Evolutionary conservation across 768 basidiomycete species (phyloP).

Genomic region (Russula dissimulans): DNA sequence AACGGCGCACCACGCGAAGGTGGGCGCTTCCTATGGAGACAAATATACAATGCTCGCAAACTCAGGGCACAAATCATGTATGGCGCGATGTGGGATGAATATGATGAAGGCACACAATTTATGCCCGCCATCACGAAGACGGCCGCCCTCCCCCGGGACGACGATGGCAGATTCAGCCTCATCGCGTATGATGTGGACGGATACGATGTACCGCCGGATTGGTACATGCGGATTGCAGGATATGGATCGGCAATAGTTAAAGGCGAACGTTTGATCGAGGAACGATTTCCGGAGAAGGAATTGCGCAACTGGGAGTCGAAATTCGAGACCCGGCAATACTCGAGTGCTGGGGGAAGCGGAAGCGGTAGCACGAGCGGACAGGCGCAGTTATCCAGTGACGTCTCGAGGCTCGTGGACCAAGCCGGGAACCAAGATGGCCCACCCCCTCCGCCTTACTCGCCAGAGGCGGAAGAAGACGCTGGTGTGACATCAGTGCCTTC

Average conservation of each 20-base stretch:
- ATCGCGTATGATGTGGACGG: slow-evolving; percentile 74
- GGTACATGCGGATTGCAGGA: slow-evolving; percentile 37
- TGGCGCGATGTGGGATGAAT: slow-evolving; percentile 88
- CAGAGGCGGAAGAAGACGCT: slow-evolving; percentile 34
- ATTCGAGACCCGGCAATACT: slow-evolving; percentile 9
- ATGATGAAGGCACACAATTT: slow-evolving; percentile 78
- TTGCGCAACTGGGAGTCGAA: slow-evolving; percentile 14
- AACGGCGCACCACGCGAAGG: slow-evolving; percentile 67
- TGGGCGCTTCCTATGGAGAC: slow-evolving; percentile 72
- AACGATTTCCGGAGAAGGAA: slow-evolving; percentile 15
- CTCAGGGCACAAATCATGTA: slow-evolving; percentile 60
- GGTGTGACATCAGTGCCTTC: neutral
- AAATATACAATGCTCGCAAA: slow-evolving; percentile 58
- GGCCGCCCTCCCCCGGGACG: slow-evolving; percentile 42
- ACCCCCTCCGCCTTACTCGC: slow-evolving; percentile 64
- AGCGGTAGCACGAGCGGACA: slow-evolving; percentile 6
- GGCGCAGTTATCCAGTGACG: slow-evolving; percentile 35
- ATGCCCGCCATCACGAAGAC: slow-evolving; percentile 61
- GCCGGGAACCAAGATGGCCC: slow-evolving; percentile 39
- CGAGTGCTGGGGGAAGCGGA: slow-evolving; percentile 5
- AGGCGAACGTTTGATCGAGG: slow-evolving; percentile 3
- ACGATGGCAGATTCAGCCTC: slow-evolving; percentile 48
- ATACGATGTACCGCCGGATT: slow-evolving; percentile 68
- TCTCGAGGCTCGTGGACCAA: slow-evolving; percentile 33
- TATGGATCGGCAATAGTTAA: slow-evolving; percentile 14